These are phyloP conservation scores for Clarireedia hainanense DNA, from an alignment of 2,329 filamentous ascomycete genomes.

Conservation along the genomic window DNA sequence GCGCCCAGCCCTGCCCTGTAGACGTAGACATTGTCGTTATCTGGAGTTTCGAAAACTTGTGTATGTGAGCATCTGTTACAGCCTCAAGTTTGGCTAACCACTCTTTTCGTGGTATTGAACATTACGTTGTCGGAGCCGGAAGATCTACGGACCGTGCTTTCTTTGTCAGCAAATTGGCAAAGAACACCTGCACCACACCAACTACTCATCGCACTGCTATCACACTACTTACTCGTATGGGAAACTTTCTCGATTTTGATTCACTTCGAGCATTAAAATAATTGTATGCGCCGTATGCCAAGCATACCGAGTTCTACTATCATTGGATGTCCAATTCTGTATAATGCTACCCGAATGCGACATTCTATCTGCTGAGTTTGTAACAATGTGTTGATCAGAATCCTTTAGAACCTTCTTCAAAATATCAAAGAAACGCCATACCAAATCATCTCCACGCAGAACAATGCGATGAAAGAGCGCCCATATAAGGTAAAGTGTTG, in stretches of 20 bases:
- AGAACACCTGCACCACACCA: not conserved
- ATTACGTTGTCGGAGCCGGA: conserved; percentile 8
- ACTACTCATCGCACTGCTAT: no score
- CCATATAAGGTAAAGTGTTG: not conserved
- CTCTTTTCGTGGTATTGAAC: not conserved
- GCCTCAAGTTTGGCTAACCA: not conserved
- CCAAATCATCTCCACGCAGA: conserved; percentile 3
- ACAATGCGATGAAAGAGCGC: conserved; percentile 1
- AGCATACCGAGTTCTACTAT: not conserved
- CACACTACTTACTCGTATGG: not conserved
- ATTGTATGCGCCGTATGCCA: not conserved
- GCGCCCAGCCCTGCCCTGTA: conserved; percentile 63
- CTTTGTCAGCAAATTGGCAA: not conserved
- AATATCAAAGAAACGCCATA: conserved; percentile 4
- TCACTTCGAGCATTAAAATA: not conserved
- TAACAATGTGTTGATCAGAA: not conserved
- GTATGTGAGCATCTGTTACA: not conserved
- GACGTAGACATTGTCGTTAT: conserved; percentile 14
- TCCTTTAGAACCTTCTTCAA: not conserved
- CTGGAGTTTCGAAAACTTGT: not conserved
- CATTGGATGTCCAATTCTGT: not conserved
- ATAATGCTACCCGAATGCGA: not conserved
- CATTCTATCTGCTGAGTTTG: not conserved
- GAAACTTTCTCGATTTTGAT: not conserved
- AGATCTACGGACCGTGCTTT: conserved; percentile 1